Conservation (phyloP, 768 basidiomycete species). For the Mycena chlorophos region DNA sequence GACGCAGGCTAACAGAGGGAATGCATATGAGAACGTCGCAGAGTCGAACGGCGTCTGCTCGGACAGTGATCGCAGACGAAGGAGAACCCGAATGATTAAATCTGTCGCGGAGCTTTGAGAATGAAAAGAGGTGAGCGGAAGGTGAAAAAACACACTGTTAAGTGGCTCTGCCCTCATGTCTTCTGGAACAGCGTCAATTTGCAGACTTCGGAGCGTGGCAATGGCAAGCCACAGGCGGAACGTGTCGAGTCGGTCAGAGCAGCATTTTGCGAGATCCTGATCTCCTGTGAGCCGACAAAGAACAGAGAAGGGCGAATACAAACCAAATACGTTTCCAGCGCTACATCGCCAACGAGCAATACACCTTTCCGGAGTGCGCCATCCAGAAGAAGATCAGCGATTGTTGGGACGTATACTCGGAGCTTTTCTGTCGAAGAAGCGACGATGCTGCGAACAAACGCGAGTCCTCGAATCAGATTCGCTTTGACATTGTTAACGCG, state of each 20-base stretch:
- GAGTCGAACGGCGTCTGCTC: constrained; percentile 83
- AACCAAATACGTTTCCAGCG: constrained; percentile 82
- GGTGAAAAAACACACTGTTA: constrained; percentile 29
- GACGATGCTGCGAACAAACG: constrained; percentile 67
- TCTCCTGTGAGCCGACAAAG: not conserved
- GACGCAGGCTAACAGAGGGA: constrained; percentile 72
- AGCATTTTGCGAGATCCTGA: constrained; percentile 69
- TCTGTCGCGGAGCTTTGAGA: constrained; percentile 40
- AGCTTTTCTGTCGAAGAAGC: constrained; percentile 51
- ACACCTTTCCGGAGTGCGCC: constrained; percentile 63
- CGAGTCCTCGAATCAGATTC: constrained; percentile 64
- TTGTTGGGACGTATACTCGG: constrained; percentile 51
- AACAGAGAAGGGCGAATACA: not conserved
- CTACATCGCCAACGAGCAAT: constrained; percentile 58
- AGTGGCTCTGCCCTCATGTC: constrained; percentile 73
- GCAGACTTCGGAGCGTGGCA: constrained; percentile 75
- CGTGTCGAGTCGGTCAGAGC: constrained; percentile 71
- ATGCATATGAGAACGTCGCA: constrained; percentile 80
- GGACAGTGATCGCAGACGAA: constrained; percentile 77
- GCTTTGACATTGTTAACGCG: constrained; percentile 56
- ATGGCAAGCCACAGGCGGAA: constrained; percentile 76
- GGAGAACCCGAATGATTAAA: constrained; percentile 80
- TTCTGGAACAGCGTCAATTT: constrained; percentile 66
- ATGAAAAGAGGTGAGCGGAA: not conserved
- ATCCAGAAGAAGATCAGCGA: constrained; percentile 62